Percentiles rank a stretch among this genome's conserved stretches.
Conservation (phyloP, 1,139 yeast genomes). For the Sugiyamaella pinicola region DNA sequence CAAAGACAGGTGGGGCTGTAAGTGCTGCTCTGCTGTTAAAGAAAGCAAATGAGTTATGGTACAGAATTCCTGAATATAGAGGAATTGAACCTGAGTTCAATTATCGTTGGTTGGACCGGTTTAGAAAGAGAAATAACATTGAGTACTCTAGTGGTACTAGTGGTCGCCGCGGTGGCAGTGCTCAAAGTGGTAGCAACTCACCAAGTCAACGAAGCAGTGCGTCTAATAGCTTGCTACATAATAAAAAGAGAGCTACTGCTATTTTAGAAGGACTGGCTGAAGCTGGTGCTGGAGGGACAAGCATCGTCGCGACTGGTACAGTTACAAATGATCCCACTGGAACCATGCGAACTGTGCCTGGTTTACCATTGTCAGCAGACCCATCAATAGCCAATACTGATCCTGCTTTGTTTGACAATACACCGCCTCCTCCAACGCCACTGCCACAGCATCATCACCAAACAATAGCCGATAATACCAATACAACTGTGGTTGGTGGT, state of each 20-base stretch:
- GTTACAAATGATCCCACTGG: background rate
- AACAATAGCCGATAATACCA: too few relatives aligned
- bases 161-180: background rate
- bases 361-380: conserved; percentile 9
- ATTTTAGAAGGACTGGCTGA: conserved; percentile 9
- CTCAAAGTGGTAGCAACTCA: conserved; percentile 1
- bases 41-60: conserved; percentile 21
- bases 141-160: conserved; percentile 13
- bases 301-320: background rate
- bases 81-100: conserved; percentile 22
- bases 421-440: background rate
- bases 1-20: conserved; percentile 20
- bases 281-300: conserved; percentile 1
- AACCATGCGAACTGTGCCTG: background rate
- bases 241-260: conserved; percentile 2
- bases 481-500: too few relatives aligned
- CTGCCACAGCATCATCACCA: too few relatives aligned
- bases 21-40: conserved; percentile 20
- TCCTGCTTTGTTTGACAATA: conserved; percentile 16
- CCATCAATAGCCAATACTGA: conserved; percentile 18
- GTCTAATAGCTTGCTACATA: background rate
- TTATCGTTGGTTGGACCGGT: conserved; percentile 23
- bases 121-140: conserved; percentile 20
- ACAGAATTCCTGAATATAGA: conserved; percentile 22
- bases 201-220: background rate